Percentiles rank a stretch among this genome's conserved stretches.
phyloP scores from a whole-genome alignment of 129 eudicot genomes.

The Daucus carota region DNA sequence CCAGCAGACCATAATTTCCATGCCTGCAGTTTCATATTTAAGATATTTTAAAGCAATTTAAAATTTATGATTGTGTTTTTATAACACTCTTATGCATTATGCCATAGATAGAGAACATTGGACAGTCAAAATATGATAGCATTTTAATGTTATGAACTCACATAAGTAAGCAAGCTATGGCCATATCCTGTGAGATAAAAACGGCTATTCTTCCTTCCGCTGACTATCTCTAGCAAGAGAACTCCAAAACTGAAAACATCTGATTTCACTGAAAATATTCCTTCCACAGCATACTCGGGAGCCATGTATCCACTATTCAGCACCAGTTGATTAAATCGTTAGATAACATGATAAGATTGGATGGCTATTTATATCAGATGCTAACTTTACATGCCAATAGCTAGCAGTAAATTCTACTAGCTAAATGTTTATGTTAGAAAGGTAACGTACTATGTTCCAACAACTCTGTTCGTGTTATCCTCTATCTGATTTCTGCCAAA shows the following conservation, averaged over 20 bases:
- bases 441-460: constrained; percentile 34
- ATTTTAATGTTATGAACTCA: too few relatives aligned
- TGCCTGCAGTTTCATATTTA: too few relatives aligned
- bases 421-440: background rate
- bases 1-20: constrained; percentile 37
- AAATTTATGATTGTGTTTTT: too few relatives aligned
- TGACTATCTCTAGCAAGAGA: constrained; percentile 13
- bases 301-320: constrained; percentile 22
- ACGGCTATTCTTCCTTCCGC: constrained; percentile 13
- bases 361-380: too few relatives aligned
- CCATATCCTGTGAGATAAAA: constrained; percentile 10
- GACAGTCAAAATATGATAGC: too few relatives aligned
- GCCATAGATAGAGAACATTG: too few relatives aligned
- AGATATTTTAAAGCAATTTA: too few relatives aligned
- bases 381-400: background rate
- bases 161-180: constrained; percentile 27
- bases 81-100: too few relatives aligned
- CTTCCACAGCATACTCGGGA: constrained; percentile 19
- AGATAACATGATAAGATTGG: background rate
- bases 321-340: background rate
- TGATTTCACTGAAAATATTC: constrained; percentile 10
- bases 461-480: constrained; percentile 34
- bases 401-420: background rate
- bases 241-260: constrained; percentile 24
- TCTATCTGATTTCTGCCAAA: constrained; percentile 27